Evolutionary conservation across 176 grass and related monocot species (phyloP).

Genomic region (Olyra latifolia): DNA sequence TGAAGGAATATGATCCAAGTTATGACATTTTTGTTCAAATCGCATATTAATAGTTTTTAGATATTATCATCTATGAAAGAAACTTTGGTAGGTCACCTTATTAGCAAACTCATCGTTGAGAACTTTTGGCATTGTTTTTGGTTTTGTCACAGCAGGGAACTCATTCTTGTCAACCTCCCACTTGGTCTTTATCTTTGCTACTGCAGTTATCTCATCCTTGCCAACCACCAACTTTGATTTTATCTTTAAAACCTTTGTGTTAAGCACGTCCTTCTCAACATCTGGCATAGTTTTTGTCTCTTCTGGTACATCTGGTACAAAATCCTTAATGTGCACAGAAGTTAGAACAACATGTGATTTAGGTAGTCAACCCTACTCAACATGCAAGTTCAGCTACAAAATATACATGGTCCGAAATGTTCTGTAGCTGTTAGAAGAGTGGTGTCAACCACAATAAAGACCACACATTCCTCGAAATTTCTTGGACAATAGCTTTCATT

Average conservation of each 20-base stretch:
- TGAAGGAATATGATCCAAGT: conserved; percentile 17
- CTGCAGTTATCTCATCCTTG: conserved; percentile 30
- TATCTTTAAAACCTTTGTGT: conserved; percentile 27
- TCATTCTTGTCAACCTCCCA: conserved; percentile 38
- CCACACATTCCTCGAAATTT: neutral
- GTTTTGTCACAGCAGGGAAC: conserved; percentile 31
- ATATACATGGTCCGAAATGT: neutral
- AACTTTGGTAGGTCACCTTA: conserved; percentile 24
- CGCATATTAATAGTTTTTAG: neutral
- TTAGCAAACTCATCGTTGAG: conserved; percentile 7
- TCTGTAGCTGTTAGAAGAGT: neutral
- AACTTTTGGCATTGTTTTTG: conserved; percentile 31
- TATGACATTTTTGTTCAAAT: conserved; percentile 6
- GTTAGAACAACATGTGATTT: conserved; percentile 20
- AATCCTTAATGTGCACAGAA: conserved; percentile 57
- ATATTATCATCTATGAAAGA: neutral
- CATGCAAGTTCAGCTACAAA: neutral
- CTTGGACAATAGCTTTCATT: conserved; percentile 1
- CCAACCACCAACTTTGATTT: conserved; percentile 15
- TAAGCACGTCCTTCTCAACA: conserved; percentile 36
- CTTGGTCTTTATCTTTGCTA: conserved; percentile 35
- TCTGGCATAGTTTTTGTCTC: conserved; percentile 31
- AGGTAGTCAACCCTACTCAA: conserved; percentile 8
- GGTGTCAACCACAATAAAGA: neutral
- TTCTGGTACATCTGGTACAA: conserved; percentile 15